Base-by-base conservation (phyloP, 2,329 filamentous ascomycete genomes). In the Ophiostoma piceae region DNA sequence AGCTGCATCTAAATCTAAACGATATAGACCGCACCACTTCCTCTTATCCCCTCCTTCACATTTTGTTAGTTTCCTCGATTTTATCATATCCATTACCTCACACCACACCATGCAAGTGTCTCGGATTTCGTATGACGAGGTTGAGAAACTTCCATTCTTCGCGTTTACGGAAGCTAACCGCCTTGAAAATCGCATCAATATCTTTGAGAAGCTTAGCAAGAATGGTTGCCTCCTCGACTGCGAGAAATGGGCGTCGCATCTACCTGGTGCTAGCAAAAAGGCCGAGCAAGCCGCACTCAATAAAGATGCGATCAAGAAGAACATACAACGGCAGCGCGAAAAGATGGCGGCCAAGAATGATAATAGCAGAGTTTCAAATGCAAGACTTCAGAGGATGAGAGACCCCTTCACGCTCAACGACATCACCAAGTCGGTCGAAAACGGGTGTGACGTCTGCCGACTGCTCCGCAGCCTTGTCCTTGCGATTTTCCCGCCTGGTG, bases 171-270 rank as follows among this genome's bases (percentile, higher is more conserved):
- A 57, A 11, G 51, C 51, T 7, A 41, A 41, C 39, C 39, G 39
- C 9, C 39, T 41, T 3, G 12, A 41, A 26, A 12, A 57, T 7
- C 51, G 51, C 51, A 12, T 57, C n/a, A 57, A 57, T 26, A 26
- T 57, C 7, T 57, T 26, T 26, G 51, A 26, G 1, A 57, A 57
- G 51, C n/a, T 57, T 8, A 12, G 51, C 51, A 57, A 11, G 6
- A 7, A 57, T 57, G 51, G 51, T n/a, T 57, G 51, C 11, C 51
- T 57, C n/a, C n/a, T 57, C n/a, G 51, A 57, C 51, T 57, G 51
- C 51, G 22, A 26, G 11, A 26, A 2, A 26, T 57, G 51, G 51
- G 51, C 51, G 26, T 57, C n/a, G 7, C n/a, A 26, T 12, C 22
- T 57, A 22, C 51, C n/a, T 26, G 22, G n/a, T 51, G 47, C n/a